Evolutionary conservation across 202 grass and related monocot genomes (phyloP), one percentile per base, ranked within the genome.

Genomic region (Schoenoplectus triqueter): DNA sequence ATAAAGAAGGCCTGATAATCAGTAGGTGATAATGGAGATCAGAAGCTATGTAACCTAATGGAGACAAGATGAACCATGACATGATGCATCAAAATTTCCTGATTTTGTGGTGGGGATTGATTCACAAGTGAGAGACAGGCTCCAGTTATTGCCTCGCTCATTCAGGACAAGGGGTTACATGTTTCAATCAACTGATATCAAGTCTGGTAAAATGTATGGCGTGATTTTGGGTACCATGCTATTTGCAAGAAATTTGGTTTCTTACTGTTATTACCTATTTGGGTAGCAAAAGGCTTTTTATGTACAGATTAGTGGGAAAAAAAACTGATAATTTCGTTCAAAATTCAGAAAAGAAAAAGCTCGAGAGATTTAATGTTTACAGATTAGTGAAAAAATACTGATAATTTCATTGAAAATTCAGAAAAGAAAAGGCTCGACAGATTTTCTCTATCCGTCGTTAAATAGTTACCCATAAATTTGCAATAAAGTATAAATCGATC

Each of bases 71-170:
- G 22, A 63, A 22, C 14, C 10, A 59, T 82, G 48, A 15, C 59
- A n/a, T 55, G 22, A 17, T 83, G 45, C 6, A 19, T 69, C 10
- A 21, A 50, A 31, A 45, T 55, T 71, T 82, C 63, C 69, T 80
- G 59, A 15, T 85, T 57, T 72, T 67, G 55, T 82, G 60, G 60
- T 78, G 54, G 74, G 74, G 22, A 60, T 42, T 78, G 52, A 78
- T 41, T 60, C 39, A 55, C 31, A 11, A 78, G 5, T 17, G 55
- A 78, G 31, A 57, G 74, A 60, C 54, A 56, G 55, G 1, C 6
- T 78, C 6, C 13, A 8, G 21, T 56, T 78, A 59, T 60, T 78
- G 74, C 14, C 48, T 60, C 54, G 44, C 7, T 78, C 31, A 44
- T 42, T 78, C 6, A 59, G 7, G 74, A 42, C 54, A 59, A 15